These are phyloP conservation scores for Ogataea paraovalis DNA, from an alignment of 805 yeast species.

Conservation along the genomic window DNA sequence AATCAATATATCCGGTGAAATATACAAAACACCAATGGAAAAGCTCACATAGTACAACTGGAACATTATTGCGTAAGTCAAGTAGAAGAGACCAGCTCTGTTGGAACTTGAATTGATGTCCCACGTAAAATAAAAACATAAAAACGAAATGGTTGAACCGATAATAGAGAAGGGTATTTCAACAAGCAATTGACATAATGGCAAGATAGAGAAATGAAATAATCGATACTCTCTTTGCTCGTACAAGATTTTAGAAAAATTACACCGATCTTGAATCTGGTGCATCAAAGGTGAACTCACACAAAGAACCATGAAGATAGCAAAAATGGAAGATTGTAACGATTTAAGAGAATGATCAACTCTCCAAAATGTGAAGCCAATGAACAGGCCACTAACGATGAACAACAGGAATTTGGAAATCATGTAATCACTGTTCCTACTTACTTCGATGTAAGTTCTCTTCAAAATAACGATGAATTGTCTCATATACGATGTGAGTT, in stretches of 20 bases:
- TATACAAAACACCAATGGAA: constrained; percentile 38
- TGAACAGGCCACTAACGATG: constrained; percentile 50
- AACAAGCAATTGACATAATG: constrained; percentile 45
- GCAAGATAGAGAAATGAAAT: constrained; percentile 57
- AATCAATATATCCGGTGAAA: constrained; percentile 41
- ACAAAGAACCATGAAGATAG: constrained; percentile 50
- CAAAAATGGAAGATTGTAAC: constrained; percentile 50
- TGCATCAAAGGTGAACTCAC: constrained; percentile 55
- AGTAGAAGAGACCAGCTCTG: constrained; percentile 35
- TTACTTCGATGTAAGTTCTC: constrained; percentile 43
- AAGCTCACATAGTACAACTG: constrained; percentile 30
- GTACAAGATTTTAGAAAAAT: constrained; percentile 29
- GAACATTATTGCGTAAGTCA: constrained; percentile 31
- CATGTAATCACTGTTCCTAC: constrained; percentile 62
- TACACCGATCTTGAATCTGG: constrained; percentile 53
- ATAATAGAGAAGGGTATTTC: constrained; percentile 57
- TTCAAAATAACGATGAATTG: constrained; percentile 40
- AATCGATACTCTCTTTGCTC: constrained; percentile 64
- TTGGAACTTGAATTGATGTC: constrained; percentile 31
- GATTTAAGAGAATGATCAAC: constrained; percentile 46
- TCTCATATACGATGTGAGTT: constrained; percentile 39
- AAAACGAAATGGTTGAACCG: constrained; percentile 41
- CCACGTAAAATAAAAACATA: constrained; percentile 48
- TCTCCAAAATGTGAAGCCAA: constrained; percentile 69
- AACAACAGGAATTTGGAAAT: constrained; percentile 50